Conservation (phyloP, 2,329 filamentous ascomycete species). For the Colletotrichum magnum region DNA sequence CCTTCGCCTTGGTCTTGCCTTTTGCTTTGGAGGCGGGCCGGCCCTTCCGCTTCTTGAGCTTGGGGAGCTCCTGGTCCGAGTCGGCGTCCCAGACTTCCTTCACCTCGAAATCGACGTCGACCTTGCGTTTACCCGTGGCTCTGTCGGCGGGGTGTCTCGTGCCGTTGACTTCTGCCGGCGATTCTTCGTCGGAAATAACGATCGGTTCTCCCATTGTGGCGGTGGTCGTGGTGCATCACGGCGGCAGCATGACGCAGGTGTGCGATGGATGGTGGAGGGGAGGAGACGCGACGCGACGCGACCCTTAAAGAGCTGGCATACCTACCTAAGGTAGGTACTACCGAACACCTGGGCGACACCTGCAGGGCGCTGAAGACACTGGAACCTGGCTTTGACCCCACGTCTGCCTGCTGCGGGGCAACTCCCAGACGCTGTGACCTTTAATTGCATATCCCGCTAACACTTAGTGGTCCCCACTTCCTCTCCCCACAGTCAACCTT, state of each 20-base stretch:
- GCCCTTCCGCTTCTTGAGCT: conserved; percentile 72
- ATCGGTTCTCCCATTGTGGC: conserved; percentile 18
- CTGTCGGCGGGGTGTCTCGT: conserved; percentile 11
- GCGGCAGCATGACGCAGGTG: conserved; percentile 1
- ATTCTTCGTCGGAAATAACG: conserved; percentile 33
- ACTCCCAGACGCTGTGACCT: no score
- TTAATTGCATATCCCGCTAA: no score
- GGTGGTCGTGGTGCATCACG: background rate
- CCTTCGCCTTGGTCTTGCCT: conserved; percentile 53
- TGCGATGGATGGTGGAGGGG: background rate
- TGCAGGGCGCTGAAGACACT: conserved; percentile 7
- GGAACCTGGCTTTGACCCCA: no score
- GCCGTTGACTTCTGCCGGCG: conserved; percentile 9
- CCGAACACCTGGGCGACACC: no score
- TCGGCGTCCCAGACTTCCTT: conserved; percentile 72
- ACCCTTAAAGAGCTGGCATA: conserved; percentile 3
- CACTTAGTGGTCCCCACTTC: no score
- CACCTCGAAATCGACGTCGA: conserved; percentile 53
- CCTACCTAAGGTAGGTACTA: no score
- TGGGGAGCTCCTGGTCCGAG: conserved; percentile 71
- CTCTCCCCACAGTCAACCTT: no score
- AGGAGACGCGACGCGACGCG: conserved; percentile 28
- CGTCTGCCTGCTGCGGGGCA: conserved; percentile 21
- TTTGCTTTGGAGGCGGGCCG: conserved; percentile 56
- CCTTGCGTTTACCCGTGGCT: conserved; percentile 54